Evolutionary conservation across 2,329 filamentous ascomycete species (phyloP), one percentile per base, ranked within the genome.

Genomic region (Alternaria sp.): DNA sequence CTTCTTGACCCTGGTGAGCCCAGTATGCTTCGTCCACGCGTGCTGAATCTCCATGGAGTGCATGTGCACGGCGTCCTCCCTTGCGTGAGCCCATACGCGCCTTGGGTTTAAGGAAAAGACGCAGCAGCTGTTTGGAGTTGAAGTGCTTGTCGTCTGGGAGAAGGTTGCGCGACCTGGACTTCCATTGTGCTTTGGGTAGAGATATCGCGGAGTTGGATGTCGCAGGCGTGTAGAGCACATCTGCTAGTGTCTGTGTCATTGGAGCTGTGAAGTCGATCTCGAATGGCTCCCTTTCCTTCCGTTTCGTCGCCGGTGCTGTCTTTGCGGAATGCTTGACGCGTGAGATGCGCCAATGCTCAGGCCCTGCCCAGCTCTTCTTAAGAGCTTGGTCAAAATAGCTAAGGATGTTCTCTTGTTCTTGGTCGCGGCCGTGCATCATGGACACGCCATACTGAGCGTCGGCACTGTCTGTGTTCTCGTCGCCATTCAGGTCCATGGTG

Each of bases 61-160:
- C 55, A n/a, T 69, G 67, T 10, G 64, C 54, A 45, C 66, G 67
- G 51, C 67, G 70, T n/a, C 69, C 67, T 64, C 84, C 81, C 66
- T 86, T 89, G 51, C 89, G 87, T 61, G 89, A 88, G 47, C 91
- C 89, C 80, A 97, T 87, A 45, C 91, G 90, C 11, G 94, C 93
- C 78, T 94, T 97, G 26, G 96, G 96, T 79, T 99, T 99, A 26
- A 98, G 86, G 86, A 98, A 99, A 1, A 99, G 86, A 54, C 89
- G 91, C 7, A 98, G 85, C 0, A 99, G 85, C 69, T 97, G 93
- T 76, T 91, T 92, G 9, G 95, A 98, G 82, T 94, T 97, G 84
- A 99, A 98, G 78, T 98, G 94, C 81, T 97, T 97, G 82, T 99
- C 96, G 75, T 99, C 96, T 3, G 96, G 95, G 5, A 99, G 88